These are phyloP conservation scores for Fusarium dimerum DNA, from an alignment of 2,329 filamentous ascomycete species.

Conservation along the genomic window DNA sequence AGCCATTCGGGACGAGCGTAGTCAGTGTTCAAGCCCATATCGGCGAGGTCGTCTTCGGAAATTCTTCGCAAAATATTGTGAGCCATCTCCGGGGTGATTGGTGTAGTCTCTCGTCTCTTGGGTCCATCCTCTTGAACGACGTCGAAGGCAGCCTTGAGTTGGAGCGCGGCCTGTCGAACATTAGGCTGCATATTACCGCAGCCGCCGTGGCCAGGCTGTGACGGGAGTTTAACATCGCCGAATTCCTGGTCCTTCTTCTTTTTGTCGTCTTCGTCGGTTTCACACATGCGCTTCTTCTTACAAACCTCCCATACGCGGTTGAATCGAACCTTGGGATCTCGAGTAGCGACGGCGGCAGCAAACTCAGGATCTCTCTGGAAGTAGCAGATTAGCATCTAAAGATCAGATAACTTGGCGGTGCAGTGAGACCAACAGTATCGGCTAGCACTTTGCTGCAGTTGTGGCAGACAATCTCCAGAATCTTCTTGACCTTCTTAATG, in stretches of 20 bases:
- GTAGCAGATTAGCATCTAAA: constrained; percentile 62
- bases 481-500: constrained; percentile 98
- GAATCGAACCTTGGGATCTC: constrained; percentile 94
- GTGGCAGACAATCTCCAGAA: constrained; percentile 97
- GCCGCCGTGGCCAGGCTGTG: constrained; percentile 70
- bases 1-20: constrained; percentile 99
- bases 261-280: constrained; percentile 74
- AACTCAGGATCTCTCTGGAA: constrained; percentile 82
- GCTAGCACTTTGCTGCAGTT: constrained; percentile 97
- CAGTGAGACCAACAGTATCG: constrained; percentile 88
- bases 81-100: constrained; percentile 81
- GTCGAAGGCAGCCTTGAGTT: constrained; percentile 77
- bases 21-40: constrained; percentile 90
- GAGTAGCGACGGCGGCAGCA: constrained; percentile 74
- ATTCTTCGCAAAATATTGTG: constrained; percentile 87
- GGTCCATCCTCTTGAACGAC: constrained; percentile 64
- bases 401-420: constrained; percentile 50
- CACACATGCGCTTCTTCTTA: constrained; percentile 84
- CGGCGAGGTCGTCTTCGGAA: constrained; percentile 74
- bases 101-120: constrained; percentile 74
- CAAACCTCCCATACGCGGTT: constrained; percentile 89
- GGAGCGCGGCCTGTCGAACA: constrained; percentile 83
- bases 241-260: constrained; percentile 71
- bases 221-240: constrained; percentile 59
- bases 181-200: constrained; percentile 91